Evolutionary conservation across 2,329 filamentous ascomycete species (phyloP).

Genomic region (Cladosporium sp.): DNA sequence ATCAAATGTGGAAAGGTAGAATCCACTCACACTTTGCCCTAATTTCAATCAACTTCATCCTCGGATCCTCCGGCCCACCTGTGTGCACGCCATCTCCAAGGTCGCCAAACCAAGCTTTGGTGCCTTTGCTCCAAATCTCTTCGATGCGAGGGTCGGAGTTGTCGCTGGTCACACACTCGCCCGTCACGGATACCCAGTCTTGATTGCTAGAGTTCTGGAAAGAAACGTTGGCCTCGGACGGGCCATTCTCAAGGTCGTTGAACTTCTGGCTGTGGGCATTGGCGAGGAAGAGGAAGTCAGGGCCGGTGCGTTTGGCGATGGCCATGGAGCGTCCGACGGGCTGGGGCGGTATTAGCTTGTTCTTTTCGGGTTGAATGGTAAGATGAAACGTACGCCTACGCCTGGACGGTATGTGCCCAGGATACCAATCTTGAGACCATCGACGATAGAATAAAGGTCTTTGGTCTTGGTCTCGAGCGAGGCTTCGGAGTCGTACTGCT

Average conservation of each 20-base stretch:
- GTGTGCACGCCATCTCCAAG: conserved; percentile 47
- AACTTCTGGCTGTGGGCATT: conserved; percentile 47
- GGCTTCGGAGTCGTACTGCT: conserved; percentile 45
- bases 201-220: conserved; percentile 46
- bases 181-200: conserved; percentile 46
- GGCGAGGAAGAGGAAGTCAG: conserved; percentile 49
- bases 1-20: background rate
- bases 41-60: conserved; percentile 43
- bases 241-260: conserved; percentile 40
- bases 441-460: conserved; percentile 45
- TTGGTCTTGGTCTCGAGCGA: conserved; percentile 44
- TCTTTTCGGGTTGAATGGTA: background rate
- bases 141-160: conserved; percentile 48
- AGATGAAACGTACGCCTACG: conserved; percentile 30
- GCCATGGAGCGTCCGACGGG: conserved; percentile 47
- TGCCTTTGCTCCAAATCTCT: conserved; percentile 39
- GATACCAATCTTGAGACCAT: conserved; percentile 43
- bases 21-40: conserved; percentile 29
- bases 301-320: conserved; percentile 52
- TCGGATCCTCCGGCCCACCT: conserved; percentile 43
- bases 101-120: conserved; percentile 49
- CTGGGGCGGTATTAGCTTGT: conserved; percentile 8
- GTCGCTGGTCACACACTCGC: conserved; percentile 36
- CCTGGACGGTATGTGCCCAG: conserved; percentile 40
- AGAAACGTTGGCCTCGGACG: conserved; percentile 38